Evolutionary conservation across 441 rosid genomes (phyloP), one percentile per base, ranked within the genome.

Genomic region (Gossypium laxum): DNA sequence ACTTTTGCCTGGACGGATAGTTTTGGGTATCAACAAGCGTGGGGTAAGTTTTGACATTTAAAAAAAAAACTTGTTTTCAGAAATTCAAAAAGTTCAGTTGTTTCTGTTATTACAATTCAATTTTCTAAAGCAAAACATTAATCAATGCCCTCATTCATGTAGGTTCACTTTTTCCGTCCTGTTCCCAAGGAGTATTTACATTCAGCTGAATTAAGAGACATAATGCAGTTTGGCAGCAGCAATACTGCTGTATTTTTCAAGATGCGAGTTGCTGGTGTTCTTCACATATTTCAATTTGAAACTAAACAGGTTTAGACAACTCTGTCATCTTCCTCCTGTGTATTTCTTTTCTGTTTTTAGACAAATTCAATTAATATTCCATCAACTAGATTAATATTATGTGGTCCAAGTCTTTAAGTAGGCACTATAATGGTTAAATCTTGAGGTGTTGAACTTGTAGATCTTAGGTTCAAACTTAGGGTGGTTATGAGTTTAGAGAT

Each of bases 191-290:
- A 94, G 76, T 92, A 94, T 80, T 73, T 94, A 72, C 99, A 94
- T 84, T 94, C 99, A 19, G 96, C 99, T 4, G 98, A 94, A 80
- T 72, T 94, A 67, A 84, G 99, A 78, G 99, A 94, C 79, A 94
- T 94, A 79, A 94, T 94, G 98, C 98, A 91, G 79, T 94, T 94
- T 82, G 99, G 99, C 48, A 94, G 99, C 67, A 94, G 98, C 87
- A 92, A 94, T 74, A 89, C 94, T 67, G 99, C 99, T 69, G 98
- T 94, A 58, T 94, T 92, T 82, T 94, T 92, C 81, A 91, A 92
- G 85, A 94, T 94, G 99, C 87, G 97, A 81, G 99, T 94, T 69
- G 98, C 99, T 52, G 99, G 98, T 67, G 97, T 91, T 76, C 99
- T 94, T 81, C 98, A 94, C 81, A 88, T 92, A 72, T 92, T 94